phyloP scores from a whole-genome alignment of 768 basidiomycete species.

The Calocybe indica region DNA sequence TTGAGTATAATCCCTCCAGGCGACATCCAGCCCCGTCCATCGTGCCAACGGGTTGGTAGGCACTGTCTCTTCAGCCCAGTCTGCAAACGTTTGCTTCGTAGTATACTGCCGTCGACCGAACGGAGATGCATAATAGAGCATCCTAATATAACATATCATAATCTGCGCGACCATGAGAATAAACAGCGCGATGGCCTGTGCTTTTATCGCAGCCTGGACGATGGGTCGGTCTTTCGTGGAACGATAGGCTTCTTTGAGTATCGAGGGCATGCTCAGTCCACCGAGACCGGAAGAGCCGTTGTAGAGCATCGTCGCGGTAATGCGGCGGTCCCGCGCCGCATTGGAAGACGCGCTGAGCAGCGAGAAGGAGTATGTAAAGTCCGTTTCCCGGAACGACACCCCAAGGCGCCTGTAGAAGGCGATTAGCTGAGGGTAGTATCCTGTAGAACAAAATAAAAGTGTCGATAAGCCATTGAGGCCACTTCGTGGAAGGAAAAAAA shows the following conservation, averaged over 20 bases:
- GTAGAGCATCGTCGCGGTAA: slow-evolving; percentile 54
- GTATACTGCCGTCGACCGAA: slow-evolving; percentile 24
- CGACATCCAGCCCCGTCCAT: slow-evolving; percentile 38
- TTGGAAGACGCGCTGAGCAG: slow-evolving; percentile 26
- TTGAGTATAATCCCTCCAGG: slow-evolving; percentile 48
- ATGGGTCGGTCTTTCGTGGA: slow-evolving; percentile 12
- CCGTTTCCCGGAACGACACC: slow-evolving; percentile 44
- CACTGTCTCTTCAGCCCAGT: slow-evolving; percentile 39
- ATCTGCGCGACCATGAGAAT: slow-evolving; percentile 36
- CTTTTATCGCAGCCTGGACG: slow-evolving; percentile 12
- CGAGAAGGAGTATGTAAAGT: slow-evolving; percentile 75
- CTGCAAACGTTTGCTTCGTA: slow-evolving; percentile 34
- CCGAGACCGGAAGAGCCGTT: slow-evolving; percentile 52
- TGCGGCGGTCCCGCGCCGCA: slow-evolving; percentile 15
- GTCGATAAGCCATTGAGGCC: too few relatives aligned
- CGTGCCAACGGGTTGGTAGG: slow-evolving; percentile 35
- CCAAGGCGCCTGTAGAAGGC: slow-evolving; percentile 57
- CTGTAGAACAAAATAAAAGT: slow-evolving; percentile 22
- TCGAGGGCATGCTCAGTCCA: slow-evolving; percentile 48
- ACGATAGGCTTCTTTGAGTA: slow-evolving; percentile 17
- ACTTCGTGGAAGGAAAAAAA: neutral
- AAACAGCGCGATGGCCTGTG: slow-evolving; percentile 31
- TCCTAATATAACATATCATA: slow-evolving; percentile 40
- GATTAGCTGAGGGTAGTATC: slow-evolving; percentile 72
- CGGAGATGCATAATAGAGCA: slow-evolving; percentile 37